Percentiles rank a stretch among this genome's conserved stretches.
Conservation (phyloP, 768 basidiomycete species). For the Agaricus blazei region DNA sequence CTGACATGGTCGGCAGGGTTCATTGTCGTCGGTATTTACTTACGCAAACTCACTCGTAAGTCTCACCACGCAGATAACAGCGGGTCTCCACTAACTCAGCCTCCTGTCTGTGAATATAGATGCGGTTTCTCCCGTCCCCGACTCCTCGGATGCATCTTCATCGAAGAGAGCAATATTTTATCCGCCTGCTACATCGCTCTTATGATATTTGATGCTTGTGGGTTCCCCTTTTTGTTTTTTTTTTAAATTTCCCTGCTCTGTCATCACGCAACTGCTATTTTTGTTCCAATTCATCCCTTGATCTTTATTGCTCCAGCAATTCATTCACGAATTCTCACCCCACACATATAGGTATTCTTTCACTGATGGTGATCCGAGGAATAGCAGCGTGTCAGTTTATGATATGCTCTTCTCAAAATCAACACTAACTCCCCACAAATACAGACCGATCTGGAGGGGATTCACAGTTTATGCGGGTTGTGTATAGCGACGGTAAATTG, state of each 20-base stretch:
- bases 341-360: slow-evolving; percentile 1
- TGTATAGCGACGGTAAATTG: slow-evolving; percentile 7
- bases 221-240: neutral
- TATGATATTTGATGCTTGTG: slow-evolving; percentile 8
- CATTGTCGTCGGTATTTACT: slow-evolving; percentile 1
- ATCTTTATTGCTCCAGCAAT: too few relatives aligned
- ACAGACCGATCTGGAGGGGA: slow-evolving; percentile 9
- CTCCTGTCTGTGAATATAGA: neutral
- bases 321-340: neutral
- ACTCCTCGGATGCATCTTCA: slow-evolving; percentile 6
- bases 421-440: neutral
- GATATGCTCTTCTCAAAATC: too few relatives aligned
- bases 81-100: neutral
- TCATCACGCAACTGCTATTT: neutral
- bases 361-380: slow-evolving; percentile 7
- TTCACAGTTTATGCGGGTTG: slow-evolving; percentile 9
- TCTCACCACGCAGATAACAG: neutral
- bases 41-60: neutral
- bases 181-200: slow-evolving; percentile 5
- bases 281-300: neutral
- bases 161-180: neutral
- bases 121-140: slow-evolving; percentile 3
- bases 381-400: slow-evolving; percentile 5
- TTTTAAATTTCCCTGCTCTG: neutral
- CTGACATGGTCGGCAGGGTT: slow-evolving; percentile 4